Conservation (phyloP, 352 stramenopile species). For the Thalassiosira livingstoniorum region DNA sequence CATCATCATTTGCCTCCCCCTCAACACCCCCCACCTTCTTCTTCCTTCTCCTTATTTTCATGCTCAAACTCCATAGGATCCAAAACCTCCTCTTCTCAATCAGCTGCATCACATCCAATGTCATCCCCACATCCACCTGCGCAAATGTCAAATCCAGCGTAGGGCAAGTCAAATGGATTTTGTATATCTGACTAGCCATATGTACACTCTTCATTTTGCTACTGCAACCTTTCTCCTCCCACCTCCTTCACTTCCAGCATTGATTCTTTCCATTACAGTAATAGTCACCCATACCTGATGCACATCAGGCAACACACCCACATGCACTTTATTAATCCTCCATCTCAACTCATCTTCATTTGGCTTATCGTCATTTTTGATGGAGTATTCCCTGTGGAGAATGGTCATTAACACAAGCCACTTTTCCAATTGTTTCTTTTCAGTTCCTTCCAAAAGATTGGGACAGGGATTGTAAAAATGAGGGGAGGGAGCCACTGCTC, state of each 20-base stretch:
- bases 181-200: conserved; percentile 86
- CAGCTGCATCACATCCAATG: conserved; percentile 88
- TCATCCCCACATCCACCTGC: conserved; percentile 85
- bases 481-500: no score
- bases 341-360: conserved; percentile 80
- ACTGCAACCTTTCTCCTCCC: conserved; percentile 60
- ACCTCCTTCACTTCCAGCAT: background rate
- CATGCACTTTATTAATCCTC: conserved; percentile 86
- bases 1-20: conserved; percentile 41
- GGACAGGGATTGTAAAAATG: no score
- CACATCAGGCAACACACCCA: conserved; percentile 87
- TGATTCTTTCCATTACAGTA: conserved; percentile 61
- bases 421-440: no score
- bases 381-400: conserved; percentile 73
- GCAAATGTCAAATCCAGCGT: conserved; percentile 86
- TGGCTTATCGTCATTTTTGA: conserved; percentile 71
- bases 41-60: conserved; percentile 35
- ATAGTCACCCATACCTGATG: conserved; percentile 83
- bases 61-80: conserved; percentile 32
- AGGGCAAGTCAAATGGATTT: conserved; percentile 83
- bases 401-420: no score
- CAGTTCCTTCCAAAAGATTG: no score
- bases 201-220: conserved; percentile 86
- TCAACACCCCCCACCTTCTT: conserved; percentile 53
- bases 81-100: conserved; percentile 85